These are phyloP conservation scores for Lactarius hatsudake DNA, from an alignment of 768 basidiomycete genomes.

Conservation along the genomic window DNA sequence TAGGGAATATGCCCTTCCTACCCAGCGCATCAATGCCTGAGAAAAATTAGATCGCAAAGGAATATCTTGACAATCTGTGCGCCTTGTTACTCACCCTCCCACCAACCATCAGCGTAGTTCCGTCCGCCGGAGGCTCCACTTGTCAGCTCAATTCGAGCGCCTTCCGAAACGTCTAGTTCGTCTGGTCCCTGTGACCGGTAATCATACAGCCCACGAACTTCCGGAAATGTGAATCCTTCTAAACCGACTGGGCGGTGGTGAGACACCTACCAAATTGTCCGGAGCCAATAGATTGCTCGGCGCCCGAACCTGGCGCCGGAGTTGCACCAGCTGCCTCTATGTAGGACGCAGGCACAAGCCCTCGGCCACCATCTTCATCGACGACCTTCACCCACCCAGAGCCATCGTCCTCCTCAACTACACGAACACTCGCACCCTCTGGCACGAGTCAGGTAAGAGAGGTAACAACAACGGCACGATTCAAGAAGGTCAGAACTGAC, in stretches of 20 bases:
- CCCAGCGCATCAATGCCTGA: constrained; percentile 60
- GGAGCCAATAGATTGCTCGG: constrained; percentile 35
- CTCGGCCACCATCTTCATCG: constrained; percentile 54
- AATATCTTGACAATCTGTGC: constrained; percentile 24
- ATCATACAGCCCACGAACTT: constrained; percentile 80
- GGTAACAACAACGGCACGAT: constrained; percentile 2
- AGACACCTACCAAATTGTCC: constrained; percentile 51
- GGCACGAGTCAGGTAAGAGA: constrained; percentile 14
- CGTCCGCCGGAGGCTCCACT: constrained; percentile 57
- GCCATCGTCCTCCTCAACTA: constrained; percentile 80
- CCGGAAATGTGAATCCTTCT: constrained; percentile 18
- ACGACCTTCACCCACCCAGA: constrained; percentile 84
- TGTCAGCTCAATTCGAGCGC: constrained; percentile 63
- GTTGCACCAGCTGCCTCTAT: constrained; percentile 42
- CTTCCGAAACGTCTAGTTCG: constrained; percentile 61
- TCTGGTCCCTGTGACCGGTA: constrained; percentile 73
- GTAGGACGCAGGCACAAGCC: constrained; percentile 86
- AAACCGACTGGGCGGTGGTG: constrained; percentile 2
- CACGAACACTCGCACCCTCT: constrained; percentile 64
- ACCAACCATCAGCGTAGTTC: constrained; percentile 78
- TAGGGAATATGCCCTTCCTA: constrained; percentile 79
- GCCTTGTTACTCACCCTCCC: constrained; percentile 60
- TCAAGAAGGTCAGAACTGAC: constrained; percentile 37
- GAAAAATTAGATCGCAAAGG: constrained; percentile 30
- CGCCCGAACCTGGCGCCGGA: constrained; percentile 24